Evolutionary conservation across 176 grass and related monocot species (phyloP), one percentile per base, ranked within the genome.

Genomic region (Puccinellia tenuiflora): DNA sequence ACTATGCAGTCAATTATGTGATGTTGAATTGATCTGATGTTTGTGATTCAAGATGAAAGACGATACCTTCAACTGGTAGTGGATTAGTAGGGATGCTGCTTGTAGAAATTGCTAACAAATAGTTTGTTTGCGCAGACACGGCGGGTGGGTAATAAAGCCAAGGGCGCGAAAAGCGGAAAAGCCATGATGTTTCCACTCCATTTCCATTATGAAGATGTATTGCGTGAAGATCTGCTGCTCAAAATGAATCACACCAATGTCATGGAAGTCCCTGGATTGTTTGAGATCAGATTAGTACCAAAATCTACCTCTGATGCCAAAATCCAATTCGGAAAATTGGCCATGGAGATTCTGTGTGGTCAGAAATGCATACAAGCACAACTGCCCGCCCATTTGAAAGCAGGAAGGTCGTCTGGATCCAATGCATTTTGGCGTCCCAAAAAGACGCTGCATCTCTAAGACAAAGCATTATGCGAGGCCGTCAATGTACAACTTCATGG

Each of bases 331-430:
- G 85, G 75, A 29, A 91, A 91, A 88, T 22, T 88, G 57, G 85
- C 89, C 45, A 91, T 91, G 81, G 89, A 91, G 81, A 88, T 91
- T 84, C 77, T 79, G 74, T 81, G 81, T 7, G 80, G 89, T 43
- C 85, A 88, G 88, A 87, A 34, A 16, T 80, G 64, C 65, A 87
- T 84, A 87, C 79, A 90, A 59, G 57, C 30, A 20, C 39, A 84
- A 4, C 26, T 0, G 0, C 78, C 59, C 1, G 39, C 73, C 30
- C 66, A 85, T 60, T 22, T 55, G 42, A 76, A 78, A 88, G 53
- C 42, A 69, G 47, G 83, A 13, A 87, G 75, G 70, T 75, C 85
- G 5, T 31, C 83, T 5, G 62, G 83, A 11, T 30, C 56, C 43
- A 86, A 86, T 31, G 8, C 85, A 45, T 86, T 75, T 31, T 81